These are phyloP conservation scores for Alternaria brassicae DNA, from an alignment of 2,329 filamentous ascomycete species.

Conservation along the genomic window DNA sequence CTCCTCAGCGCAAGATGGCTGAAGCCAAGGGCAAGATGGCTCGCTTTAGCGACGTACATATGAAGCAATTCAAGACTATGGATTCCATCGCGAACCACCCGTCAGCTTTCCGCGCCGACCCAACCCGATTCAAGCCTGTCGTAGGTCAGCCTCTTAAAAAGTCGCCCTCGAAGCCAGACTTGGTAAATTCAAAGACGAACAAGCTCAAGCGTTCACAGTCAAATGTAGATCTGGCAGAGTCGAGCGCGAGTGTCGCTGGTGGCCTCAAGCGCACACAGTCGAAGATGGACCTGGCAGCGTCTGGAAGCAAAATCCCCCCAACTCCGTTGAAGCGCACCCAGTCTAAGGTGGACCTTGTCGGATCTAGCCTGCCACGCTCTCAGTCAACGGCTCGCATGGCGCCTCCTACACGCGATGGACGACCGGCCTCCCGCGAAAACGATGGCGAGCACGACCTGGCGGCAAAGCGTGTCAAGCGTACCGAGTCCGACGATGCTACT, in stretches of 20 bases:
- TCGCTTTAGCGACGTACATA: conserved; percentile 85
- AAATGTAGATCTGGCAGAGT: conserved; percentile 71
- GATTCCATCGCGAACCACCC: conserved; percentile 90
- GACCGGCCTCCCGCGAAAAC: conserved; percentile 35
- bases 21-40: conserved; percentile 77
- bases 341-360: conserved; percentile 69
- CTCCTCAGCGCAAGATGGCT: conserved; percentile 72
- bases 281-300: conserved; percentile 71
- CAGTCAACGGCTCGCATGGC: conserved; percentile 43
- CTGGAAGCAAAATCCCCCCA: conserved; percentile 53
- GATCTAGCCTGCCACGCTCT: conserved; percentile 45
- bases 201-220: conserved; percentile 61
- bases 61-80: conserved; percentile 95
- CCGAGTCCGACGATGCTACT: conserved; percentile 72
- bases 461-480: conserved; percentile 76
- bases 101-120: conserved; percentile 73
- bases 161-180: conserved; percentile 56
- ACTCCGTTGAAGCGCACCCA: conserved; percentile 59
- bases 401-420: conserved; percentile 35
- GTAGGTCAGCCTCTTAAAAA: conserved; percentile 37
- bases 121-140: conserved; percentile 60
- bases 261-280: conserved; percentile 59
- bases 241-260: conserved; percentile 52
- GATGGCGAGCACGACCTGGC: conserved; percentile 47
- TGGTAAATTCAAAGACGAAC: conserved; percentile 48